phyloP scores from a whole-genome alignment of 2,329 filamentous ascomycete species.

The Podosphaera xanthii region DNA sequence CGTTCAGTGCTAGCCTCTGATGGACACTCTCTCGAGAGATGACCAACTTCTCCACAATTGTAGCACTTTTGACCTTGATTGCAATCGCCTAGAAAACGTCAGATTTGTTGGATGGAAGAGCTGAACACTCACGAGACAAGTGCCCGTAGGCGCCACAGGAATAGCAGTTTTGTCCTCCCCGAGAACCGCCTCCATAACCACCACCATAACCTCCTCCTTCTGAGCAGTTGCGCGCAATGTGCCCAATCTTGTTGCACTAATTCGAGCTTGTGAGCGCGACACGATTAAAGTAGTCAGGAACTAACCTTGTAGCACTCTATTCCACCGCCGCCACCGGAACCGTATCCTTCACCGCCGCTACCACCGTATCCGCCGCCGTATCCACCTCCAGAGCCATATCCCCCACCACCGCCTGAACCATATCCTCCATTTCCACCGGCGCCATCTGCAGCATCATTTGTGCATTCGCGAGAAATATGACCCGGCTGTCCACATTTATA shows the following conservation, averaged over 20 bases:
- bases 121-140: constrained; percentile 49
- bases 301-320: constrained; percentile 69
- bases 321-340: constrained; percentile 16
- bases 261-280: neutral
- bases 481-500: constrained; percentile 63
- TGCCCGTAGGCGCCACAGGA: constrained; percentile 93
- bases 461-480: constrained; percentile 66
- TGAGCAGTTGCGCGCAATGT: constrained; percentile 83
- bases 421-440: constrained; percentile 11
- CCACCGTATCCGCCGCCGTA: constrained; percentile 14
- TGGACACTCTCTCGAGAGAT: constrained; percentile 62
- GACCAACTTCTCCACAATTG: constrained; percentile 88
- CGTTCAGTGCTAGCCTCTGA: constrained; percentile 79
- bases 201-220: constrained; percentile 29
- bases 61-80: constrained; percentile 99
- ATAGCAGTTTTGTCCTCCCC: constrained; percentile 74
- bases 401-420: constrained; percentile 2
- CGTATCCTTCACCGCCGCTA: constrained; percentile 9
- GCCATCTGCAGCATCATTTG: constrained; percentile 15
- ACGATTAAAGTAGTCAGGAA: neutral
- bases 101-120: neutral
- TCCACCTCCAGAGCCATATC: constrained; percentile 18
- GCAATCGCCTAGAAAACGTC: constrained; percentile 44
- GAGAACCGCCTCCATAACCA: constrained; percentile 21
- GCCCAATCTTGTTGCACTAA: constrained; percentile 76